These are phyloP conservation scores for Babesia ovis DNA, from an alignment of 169 alveolate genomes.

Conservation along the genomic window DNA sequence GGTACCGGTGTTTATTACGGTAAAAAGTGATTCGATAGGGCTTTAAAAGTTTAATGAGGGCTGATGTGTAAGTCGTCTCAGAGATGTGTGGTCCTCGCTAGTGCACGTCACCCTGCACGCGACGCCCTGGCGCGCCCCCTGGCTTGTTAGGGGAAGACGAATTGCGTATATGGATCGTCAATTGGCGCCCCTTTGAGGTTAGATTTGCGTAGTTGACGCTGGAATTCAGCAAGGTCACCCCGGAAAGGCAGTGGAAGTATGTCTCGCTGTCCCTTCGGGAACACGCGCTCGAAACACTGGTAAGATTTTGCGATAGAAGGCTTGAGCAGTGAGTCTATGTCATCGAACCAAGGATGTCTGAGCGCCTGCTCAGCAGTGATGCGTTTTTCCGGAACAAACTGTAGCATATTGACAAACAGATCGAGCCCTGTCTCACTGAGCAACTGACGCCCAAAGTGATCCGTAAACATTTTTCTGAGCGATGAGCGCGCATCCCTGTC, in stretches of 20 bases:
- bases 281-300: conserved; percentile 9
- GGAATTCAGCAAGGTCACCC: conserved; percentile 48
- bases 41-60: background rate
- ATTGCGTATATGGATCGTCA: conserved; percentile 46
- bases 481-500: conserved; percentile 61
- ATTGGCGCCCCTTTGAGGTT: conserved; percentile 28
- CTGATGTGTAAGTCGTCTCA: background rate
- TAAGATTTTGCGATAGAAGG: conserved; percentile 52
- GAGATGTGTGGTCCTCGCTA: background rate
- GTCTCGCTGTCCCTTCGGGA: conserved; percentile 56
- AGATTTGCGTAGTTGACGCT: conserved; percentile 28
- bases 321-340: conserved; percentile 61
- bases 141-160: conserved; percentile 41
- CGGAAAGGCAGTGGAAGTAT: conserved; percentile 57
- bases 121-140: background rate
- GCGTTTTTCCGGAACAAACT: conserved; percentile 78
- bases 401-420: conserved; percentile 78
- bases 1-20: background rate
- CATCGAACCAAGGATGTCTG: conserved; percentile 81
- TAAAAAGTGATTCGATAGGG: too few species aligned
- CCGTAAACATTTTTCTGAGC: conserved; percentile 73
- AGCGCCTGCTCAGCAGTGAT: conserved; percentile 83
- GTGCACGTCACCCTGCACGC: conserved; percentile 23
- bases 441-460: conserved; percentile 75
- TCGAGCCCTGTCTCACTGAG: conserved; percentile 82